A percentile compares a stretch with the other conserved stretches of the same genome.
These are phyloP conservation scores for Terfezia claveryi DNA, from an alignment of 495 filamentous ascomycete species.

Conservation along the genomic window DNA sequence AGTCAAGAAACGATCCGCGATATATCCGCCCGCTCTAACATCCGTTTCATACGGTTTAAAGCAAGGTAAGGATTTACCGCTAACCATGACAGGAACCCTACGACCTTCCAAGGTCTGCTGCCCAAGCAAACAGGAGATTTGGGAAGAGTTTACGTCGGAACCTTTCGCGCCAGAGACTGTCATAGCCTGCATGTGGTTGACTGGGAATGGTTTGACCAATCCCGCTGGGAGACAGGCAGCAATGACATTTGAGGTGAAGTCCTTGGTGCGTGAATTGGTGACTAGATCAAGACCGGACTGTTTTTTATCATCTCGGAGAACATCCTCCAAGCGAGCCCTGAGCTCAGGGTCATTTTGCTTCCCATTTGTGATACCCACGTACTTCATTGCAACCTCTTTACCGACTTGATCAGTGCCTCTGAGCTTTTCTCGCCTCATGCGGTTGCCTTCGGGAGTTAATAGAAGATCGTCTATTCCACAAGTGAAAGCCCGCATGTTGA, in stretches of 20 bases:
- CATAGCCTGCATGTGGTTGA: constrained; percentile 98
- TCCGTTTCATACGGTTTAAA: constrained; percentile 82
- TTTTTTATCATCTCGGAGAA: constrained; percentile 74
- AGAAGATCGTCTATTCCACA: constrained; percentile 94
- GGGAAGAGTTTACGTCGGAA: constrained; percentile 74
- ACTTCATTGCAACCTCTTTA: constrained; percentile 63
- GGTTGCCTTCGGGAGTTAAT: constrained; percentile 63
- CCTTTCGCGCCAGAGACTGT: constrained; percentile 94
- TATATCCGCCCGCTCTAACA: constrained; percentile 79
- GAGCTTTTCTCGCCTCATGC: constrained; percentile 44
- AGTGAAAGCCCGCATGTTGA: constrained; percentile 84
- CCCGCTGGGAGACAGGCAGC: constrained; percentile 54
- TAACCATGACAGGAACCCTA: constrained; percentile 91
- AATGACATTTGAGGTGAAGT: constrained; percentile 62
- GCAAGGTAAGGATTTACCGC: constrained; percentile 86
- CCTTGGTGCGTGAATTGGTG: constrained; percentile 45
- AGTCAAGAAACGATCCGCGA: constrained; percentile 91
- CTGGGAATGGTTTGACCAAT: constrained; percentile 76
- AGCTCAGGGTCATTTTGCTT: constrained; percentile 48
- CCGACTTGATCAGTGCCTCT: constrained; percentile 50
- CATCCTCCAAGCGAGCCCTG: constrained; percentile 58
- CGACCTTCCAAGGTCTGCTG: constrained; percentile 93
- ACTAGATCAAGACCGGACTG: constrained; percentile 70
- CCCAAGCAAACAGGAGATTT: constrained; percentile 92
- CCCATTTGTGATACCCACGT: constrained; percentile 52